Conservation (phyloP, 495 filamentous ascomycete genomes). For the Trichoderma orchidacearum region DNA sequence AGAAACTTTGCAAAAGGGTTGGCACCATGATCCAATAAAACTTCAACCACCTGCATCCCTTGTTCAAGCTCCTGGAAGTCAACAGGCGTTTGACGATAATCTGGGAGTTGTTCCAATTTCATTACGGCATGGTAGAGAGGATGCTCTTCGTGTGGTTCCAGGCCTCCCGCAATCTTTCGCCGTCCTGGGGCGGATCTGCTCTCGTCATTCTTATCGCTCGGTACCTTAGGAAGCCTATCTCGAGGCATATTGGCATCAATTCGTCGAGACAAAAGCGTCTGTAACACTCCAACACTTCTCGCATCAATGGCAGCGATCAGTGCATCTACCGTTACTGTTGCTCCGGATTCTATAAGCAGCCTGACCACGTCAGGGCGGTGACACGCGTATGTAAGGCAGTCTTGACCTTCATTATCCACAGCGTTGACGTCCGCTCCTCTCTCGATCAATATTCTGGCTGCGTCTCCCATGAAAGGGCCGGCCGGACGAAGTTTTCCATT, state of each 20-base stretch:
- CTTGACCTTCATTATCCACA: conserved; percentile 10
- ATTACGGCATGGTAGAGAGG: neutral
- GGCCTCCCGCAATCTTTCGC: too few species aligned
- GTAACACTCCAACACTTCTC: conserved; percentile 21
- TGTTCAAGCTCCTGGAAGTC: neutral
- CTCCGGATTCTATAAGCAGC: neutral
- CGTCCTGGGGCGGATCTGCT: neutral
- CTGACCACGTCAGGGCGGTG: neutral
- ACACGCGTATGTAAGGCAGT: conserved; percentile 7
- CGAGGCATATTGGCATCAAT: neutral
- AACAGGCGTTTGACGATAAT: neutral
- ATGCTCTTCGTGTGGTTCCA: neutral
- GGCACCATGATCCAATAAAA: neutral
- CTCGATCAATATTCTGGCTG: conserved; percentile 16
- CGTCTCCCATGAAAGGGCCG: conserved; percentile 9
- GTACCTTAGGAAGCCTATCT: conserved; percentile 9
- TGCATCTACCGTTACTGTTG: neutral
- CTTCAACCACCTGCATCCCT: neutral
- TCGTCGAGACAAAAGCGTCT: neutral
- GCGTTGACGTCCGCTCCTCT: conserved; percentile 24
- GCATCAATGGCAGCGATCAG: conserved; percentile 9
- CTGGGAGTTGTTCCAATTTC: neutral
- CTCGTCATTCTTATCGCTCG: conserved; percentile 10
- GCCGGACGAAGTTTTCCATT: neutral
- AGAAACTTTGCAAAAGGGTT: neutral